These are phyloP conservation scores for Zygosaccharomyces pseudorouxii DNA, from an alignment of 805 yeast genomes.

Conservation along the genomic window DNA sequence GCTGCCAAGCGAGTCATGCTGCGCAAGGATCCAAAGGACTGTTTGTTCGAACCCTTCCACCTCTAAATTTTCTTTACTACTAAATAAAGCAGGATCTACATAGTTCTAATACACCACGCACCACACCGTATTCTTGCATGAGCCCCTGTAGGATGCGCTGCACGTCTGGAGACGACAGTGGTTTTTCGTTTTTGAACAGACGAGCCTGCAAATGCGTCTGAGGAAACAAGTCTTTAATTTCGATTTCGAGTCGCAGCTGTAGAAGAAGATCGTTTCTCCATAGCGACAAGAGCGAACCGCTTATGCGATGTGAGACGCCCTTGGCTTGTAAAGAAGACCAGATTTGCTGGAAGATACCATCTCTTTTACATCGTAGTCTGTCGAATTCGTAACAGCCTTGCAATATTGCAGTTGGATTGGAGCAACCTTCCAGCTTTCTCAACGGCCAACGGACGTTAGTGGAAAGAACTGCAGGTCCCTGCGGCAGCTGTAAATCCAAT, in stretches of 20 bases:
- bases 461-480: conserved; percentile 4
- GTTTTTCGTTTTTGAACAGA: conserved; percentile 3
- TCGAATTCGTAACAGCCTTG: conserved; percentile 26
- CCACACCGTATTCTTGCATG: conserved; percentile 24
- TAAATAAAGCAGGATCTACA: conserved; percentile 14
- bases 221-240: conserved; percentile 7
- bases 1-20: conserved; percentile 24
- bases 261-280: background rate
- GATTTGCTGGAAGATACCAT: conserved; percentile 7
- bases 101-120: conserved; percentile 15
- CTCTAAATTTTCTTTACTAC: background rate
- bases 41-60: conserved; percentile 2
- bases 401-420: conserved; percentile 16
- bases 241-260: conserved; percentile 2
- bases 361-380: conserved; percentile 16
- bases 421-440: conserved; percentile 2
- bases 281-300: conserved; percentile 4
- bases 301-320: conserved; percentile 1
- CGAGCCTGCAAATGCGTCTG: conserved; percentile 2
- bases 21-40: conserved; percentile 1
- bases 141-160: conserved; percentile 16
- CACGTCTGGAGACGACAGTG: conserved; percentile 6
- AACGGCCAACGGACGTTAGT: conserved; percentile 10
- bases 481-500: background rate
- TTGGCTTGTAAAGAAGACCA: background rate